Base-by-base conservation (phyloP, 2,329 filamentous ascomycete species). In the Fusarium lateritium region DNA sequence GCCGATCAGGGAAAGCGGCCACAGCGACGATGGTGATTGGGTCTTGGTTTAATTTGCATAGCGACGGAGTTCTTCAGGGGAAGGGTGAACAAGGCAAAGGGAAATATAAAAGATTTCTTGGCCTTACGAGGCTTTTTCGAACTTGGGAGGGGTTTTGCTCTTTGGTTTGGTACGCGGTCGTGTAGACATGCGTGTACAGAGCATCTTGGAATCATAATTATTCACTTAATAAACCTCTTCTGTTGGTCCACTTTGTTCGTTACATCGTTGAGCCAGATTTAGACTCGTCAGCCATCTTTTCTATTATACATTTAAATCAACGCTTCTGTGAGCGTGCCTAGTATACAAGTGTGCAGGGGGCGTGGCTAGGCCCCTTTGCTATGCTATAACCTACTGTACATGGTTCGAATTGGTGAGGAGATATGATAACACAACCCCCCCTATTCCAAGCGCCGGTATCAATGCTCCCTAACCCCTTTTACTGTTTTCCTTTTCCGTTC, bases 51-150 rank as follows among this genome's bases (percentile, higher is more conserved):
- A 49, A 53, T 69, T 72, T 72, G 73, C 71, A 76, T 76, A 76
- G 74, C 74, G 74, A 65, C 56, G 74, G 74, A 75, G 74, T 76
- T 76, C 62, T 72, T 47, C 56, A 59, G 50, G 56, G 52, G 53
- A 36, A 40, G 33, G 46, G 39, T 38, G 60, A 45, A 38, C 33
- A 31, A 57, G 38, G 54, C 26, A 62, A 62, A 65, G 21, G 54
- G 62, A 46, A 43, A 43, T 21, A 62, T 58, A 52, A 61, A 21
- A 45, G 38, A 57, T 51, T 51, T 56, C 39, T 62, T 67, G 42
- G 63, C 42, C 46, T 52, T 26, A 31, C 21, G 39, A 36, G 46
- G 26, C 28, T 60, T 59, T 36, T 42, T 50, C 22, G 31, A 46
- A 38, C 34, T 38, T 42, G 24, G 36, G 21, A 36, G 38, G 22